A percentile compares a stretch with the other conserved stretches of the same genome.
These are phyloP conservation scores for Omphalotus guepiniiformis DNA, from an alignment of 768 basidiomycete genomes.

Conservation along the genomic window DNA sequence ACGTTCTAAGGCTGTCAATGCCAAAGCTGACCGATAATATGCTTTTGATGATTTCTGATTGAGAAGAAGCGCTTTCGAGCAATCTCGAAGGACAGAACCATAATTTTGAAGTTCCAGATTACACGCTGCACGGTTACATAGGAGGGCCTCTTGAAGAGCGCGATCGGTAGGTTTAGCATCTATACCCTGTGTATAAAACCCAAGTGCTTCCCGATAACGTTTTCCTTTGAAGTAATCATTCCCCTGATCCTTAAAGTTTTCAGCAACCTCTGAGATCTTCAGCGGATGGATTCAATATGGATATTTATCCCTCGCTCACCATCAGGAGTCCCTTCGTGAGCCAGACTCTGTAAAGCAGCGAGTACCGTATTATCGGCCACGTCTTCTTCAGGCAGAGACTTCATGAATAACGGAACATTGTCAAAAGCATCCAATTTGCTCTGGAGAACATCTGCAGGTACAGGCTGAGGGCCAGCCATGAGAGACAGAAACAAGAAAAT, in stretches of 20 bases:
- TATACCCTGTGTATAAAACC: constrained; percentile 88
- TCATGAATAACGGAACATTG: constrained; percentile 89
- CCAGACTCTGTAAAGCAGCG: constrained; percentile 80
- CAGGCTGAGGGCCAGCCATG: constrained; percentile 32
- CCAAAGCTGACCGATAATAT: constrained; percentile 78
- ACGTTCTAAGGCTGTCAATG: constrained; percentile 69
- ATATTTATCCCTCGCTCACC: constrained; percentile 56
- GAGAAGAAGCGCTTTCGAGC: constrained; percentile 62
- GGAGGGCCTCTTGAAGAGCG: constrained; percentile 56
- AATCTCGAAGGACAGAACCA: constrained; percentile 82
- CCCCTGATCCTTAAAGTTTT: constrained; percentile 92
- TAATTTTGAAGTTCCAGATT: constrained; percentile 90
- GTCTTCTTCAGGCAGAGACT: constrained; percentile 69
- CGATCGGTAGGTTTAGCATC: constrained; percentile 75
- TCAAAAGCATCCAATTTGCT: constrained; percentile 48
- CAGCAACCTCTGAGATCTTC: constrained; percentile 65
- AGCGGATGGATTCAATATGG: neutral
- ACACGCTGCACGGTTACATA: constrained; percentile 90
- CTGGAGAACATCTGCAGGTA: constrained; percentile 27
- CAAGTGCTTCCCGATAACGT: constrained; percentile 79
- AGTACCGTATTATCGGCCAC: constrained; percentile 57
- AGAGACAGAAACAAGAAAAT: too few species aligned
- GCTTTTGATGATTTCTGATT: constrained; percentile 75
- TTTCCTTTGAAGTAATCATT: constrained; percentile 92
- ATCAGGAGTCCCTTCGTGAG: constrained; percentile 88